Evolutionary conservation across 2,329 filamentous ascomycete species (phyloP), one percentile per base, ranked within the genome.

Genomic region (Xylaria arbuscula): DNA sequence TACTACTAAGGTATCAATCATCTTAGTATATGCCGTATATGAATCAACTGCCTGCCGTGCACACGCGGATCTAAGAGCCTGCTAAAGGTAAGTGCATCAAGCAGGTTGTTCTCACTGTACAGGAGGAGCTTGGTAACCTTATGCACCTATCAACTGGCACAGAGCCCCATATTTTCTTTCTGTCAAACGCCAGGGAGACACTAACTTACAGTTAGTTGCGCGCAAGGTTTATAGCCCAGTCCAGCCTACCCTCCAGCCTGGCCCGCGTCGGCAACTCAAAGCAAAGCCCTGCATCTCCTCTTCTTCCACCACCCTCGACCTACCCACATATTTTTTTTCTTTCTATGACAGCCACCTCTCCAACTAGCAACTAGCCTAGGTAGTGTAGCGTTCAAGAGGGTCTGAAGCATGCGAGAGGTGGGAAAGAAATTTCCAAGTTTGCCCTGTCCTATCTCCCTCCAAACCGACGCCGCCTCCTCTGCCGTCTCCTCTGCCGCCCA

Each of bases 271-370:
- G 50, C 6, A 17, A 32, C 13, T 17, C 6, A 17, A 34, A 34
- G 50, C 53, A 38, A 28, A 38, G 34, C 19, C 40, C 32, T 15
- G 24, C 56, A 57, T 60, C 58, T 66, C 63, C 62, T 66, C 62
- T 59, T 63, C 55, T 59, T 42, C 10, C 28, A 19, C 50, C 28
- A 11, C 36, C 36, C 60, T 54, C 17, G 15, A 45, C 55, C 54
- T 64, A 62, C 56, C 67, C 68, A 70, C 68, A 67, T 56, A 64
- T 62, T 62, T 61, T 62, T 62, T 61, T 67, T 28, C 13, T 36
- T n/a, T 38, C 56, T 19, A 32, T 53, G 24, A 48, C 58, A 65
- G 65, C 61, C 65, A 58, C 53, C 50, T 53, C 47, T 40, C 15
- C 45, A 51, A 34, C 38, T 17, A 40, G 38, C 13, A 57, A 8